Base-by-base conservation (phyloP, 768 basidiomycete species). In the Sarcodon sp. region DNA sequence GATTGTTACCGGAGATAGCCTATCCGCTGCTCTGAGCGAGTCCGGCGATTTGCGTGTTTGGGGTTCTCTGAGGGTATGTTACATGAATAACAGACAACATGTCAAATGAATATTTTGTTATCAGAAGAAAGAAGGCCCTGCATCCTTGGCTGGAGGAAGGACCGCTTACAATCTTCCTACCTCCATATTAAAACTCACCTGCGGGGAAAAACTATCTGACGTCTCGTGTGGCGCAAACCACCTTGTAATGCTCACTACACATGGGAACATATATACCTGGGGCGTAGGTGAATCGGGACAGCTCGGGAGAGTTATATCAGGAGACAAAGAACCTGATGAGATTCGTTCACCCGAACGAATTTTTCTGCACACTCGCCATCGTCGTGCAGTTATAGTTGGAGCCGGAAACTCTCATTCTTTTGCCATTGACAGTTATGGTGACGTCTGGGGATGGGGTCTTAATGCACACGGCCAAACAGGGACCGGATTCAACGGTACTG, bases 391-490 rank as follows among this genome's bases (percentile, higher is more conserved):
- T 33, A 54, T 57, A 18, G 63, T 75, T 48, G 69, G 69, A 4
- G 58, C 69, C 1, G 72, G 73, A 3, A 55, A 54, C 11, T 69
- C 63, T 56, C 68, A 71, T 54, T 70, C 69, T 6, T 75, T 76
- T 57, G 72, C 73, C 0, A 61, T 76, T 47, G 61, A 68, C 55
- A 49, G 55, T 27, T 51, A 63, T 11, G 73, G 72, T n/a, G 54
- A 48, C 11, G 70, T 72, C 31, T 76, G 60, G 57, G 68, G 66
- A 5, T 76, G 73, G 73, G 73, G 73, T 2, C 56, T 70, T 16
- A 73, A 76, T 57, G 60, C 61, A 11, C 60, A 63, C 51, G 62
- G 64, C 21, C 73, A 75, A 50, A 66, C 65, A 2, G 73, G 71
- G 16, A 54, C 51, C 9, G 54, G 52, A 36, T n/a, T 7, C 4